Evolutionary conservation across 768 basidiomycete species (phyloP), one percentile per base, ranked within the genome.

Genomic region (Calvatia gigantea): DNA sequence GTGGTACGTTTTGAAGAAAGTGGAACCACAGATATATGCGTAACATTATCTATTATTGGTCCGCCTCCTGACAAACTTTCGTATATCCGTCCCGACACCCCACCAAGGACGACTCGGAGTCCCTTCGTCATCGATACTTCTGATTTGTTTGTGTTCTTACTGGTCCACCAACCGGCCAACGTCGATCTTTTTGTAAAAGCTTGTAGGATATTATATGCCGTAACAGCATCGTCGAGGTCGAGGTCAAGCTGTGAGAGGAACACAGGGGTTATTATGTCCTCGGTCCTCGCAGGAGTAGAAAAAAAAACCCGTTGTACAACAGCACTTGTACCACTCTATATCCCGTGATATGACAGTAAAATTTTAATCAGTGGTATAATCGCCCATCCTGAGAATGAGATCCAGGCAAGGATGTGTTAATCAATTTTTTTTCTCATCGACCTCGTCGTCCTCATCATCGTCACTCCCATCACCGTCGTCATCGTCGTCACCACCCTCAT

Each of bases 131-230:
- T 94, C 52, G 91, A 92, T 59, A 91, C 91, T 0, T 76, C 83
- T 15, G 82, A 86, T 49, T 73, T 94, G 38, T 91, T 93, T 66
- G 78, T 35, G 91, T 86, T 6, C 73, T 95, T 23, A 80, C 86
- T 49, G 90, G 89, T 6, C 78, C 81, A 56, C 71, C 72, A 1
- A 67, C 74, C 2, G 73, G 73, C 48, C 77, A 86, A 65, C 76
- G 78, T 41, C 70, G 80, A 44, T 71, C 74, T 1, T 77, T n/a
- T 95, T 17, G 80, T 80, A 58, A 79, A 82, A 33, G 76, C 84
- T 28, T 89, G 86, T 67, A 71, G 73, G 43, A 80, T 85, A 48
- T 75, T 94, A 17, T 79, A 83, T 46, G 75, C 92, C 47, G 59
- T 70, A 0, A 79, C 81, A 1, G 60, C 75, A 31, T 73, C 76